These are phyloP conservation scores for Moringa oleifera DNA, from an alignment of 345 rosid genomes.

Conservation along the genomic window DNA sequence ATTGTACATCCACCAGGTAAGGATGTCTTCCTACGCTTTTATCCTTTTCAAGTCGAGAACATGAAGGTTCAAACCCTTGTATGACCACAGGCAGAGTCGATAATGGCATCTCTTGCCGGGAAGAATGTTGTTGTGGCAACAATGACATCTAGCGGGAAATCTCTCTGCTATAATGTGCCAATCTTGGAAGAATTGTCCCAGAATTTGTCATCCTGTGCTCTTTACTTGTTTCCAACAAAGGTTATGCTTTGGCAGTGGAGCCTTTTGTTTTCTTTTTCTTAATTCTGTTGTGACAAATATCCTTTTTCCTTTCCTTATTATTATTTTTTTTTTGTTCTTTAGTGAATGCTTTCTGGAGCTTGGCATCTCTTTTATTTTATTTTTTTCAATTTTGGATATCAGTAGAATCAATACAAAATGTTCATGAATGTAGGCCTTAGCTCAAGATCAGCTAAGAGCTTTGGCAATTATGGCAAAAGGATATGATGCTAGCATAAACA, in stretches of 20 bases:
- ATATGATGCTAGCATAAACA: slow-evolving; percentile 40
- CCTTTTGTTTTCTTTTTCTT: not conserved
- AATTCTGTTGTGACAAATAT: not conserved
- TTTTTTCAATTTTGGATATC: not conserved
- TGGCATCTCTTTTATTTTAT: not conserved
- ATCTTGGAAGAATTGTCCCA: slow-evolving; percentile 73
- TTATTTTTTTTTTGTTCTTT: slow-evolving; percentile 9
- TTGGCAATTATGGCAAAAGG: slow-evolving; percentile 44
- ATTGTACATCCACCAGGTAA: slow-evolving; percentile 89
- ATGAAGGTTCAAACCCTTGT: slow-evolving; percentile 12
- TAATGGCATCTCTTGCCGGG: slow-evolving; percentile 63
- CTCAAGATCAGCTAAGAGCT: slow-evolving; percentile 91
- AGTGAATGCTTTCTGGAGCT: not conserved
- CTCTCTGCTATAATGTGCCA: slow-evolving; percentile 94
- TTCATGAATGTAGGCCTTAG: slow-evolving; percentile 66
- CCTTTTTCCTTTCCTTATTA: slow-evolving; percentile 7
- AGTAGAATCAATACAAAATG: slow-evolving; percentile 1
- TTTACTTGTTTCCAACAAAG: slow-evolving; percentile 94
- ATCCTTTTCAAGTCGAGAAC: slow-evolving; percentile 10
- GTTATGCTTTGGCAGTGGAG: slow-evolving; percentile 24
- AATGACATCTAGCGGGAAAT: slow-evolving; percentile 97
- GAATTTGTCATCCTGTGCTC: slow-evolving; percentile 67
- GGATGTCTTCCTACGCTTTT: slow-evolving; percentile 10
- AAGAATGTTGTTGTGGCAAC: slow-evolving; percentile 87
- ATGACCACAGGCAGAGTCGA: slow-evolving; percentile 66